phyloP scores from a whole-genome alignment of 2,329 filamentous ascomycete species.

The Apiospora hydei region DNA sequence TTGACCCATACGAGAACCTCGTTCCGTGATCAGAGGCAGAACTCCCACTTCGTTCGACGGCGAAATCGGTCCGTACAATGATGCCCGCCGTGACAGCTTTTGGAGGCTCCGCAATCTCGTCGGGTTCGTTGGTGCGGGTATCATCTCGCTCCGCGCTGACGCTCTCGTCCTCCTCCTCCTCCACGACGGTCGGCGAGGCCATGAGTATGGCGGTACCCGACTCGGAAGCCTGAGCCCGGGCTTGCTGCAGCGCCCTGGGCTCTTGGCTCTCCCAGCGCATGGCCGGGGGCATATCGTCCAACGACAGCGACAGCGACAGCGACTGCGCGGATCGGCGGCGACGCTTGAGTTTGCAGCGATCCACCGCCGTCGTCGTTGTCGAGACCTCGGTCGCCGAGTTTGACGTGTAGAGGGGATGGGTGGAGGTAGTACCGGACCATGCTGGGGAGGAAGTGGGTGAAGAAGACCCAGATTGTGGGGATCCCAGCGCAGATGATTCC shows the following conservation, averaged over 20 bases:
- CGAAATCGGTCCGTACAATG: background rate
- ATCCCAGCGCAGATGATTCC: background rate
- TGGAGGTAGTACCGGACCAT: slow-evolving; percentile 15
- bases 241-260: background rate
- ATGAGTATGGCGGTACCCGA: background rate
- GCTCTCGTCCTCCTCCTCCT: background rate
- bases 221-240: background rate
- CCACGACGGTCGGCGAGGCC: background rate
- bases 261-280: background rate
- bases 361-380: background rate
- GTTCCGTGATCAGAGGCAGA: background rate
- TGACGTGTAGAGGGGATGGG: background rate
- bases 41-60: background rate
- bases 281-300: background rate
- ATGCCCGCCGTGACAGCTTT: background rate
- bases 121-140: background rate
- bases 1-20: background rate
- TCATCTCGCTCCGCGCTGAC: background rate
- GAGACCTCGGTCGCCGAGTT: background rate
- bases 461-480: slow-evolving; percentile 1
- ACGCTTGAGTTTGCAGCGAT: background rate
- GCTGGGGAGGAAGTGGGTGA: background rate
- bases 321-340: background rate
- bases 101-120: background rate
- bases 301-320: background rate